Evolutionary conservation across 345 rosid genomes (phyloP).

Genomic region (Ceriops tagal): DNA sequence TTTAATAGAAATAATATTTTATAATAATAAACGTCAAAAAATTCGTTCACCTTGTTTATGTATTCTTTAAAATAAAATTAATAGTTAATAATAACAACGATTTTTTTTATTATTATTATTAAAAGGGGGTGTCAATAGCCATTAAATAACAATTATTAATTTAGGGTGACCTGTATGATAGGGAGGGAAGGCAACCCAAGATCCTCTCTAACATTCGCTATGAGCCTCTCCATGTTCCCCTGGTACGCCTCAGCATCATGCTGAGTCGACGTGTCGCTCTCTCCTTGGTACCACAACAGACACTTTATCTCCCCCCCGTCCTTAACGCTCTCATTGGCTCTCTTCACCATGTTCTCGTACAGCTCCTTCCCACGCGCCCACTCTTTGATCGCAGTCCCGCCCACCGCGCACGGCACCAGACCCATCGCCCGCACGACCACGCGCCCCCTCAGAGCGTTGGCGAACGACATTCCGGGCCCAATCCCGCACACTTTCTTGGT

Average conservation of each 20-base stretch:
- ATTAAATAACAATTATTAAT: too few species aligned
- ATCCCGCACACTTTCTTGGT: slow-evolving; percentile 61
- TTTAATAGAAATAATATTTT: too few species aligned
- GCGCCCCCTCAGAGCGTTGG: slow-evolving; percentile 44
- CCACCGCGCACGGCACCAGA: slow-evolving; percentile 81
- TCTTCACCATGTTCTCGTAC: slow-evolving; percentile 69
- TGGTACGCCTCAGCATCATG: slow-evolving; percentile 61
- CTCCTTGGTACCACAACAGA: slow-evolving; percentile 90
- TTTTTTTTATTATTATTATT: too few species aligned
- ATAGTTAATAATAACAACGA: too few species aligned
- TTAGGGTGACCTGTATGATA: slow-evolving; percentile 49
- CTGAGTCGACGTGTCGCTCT: slow-evolving; percentile 58
- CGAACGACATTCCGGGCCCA: slow-evolving; percentile 90
- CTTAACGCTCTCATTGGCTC: slow-evolving; percentile 54
- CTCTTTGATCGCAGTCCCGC: slow-evolving; percentile 78
- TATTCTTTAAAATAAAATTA: too few species aligned
- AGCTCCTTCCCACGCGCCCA: slow-evolving; percentile 71
- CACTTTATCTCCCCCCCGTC: slow-evolving; percentile 64
- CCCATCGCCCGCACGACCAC: slow-evolving; percentile 30
- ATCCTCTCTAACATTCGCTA: slow-evolving; percentile 59
- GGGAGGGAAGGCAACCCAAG: slow-evolving; percentile 70
- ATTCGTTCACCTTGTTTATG: too few species aligned
- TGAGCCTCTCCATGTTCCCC: slow-evolving; percentile 52
- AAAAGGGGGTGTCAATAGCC: too few species aligned
- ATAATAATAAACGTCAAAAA: too few species aligned